Conservation (phyloP, 2,329 filamentous ascomycete species). For the Dichotomopilus funicola region DNA sequence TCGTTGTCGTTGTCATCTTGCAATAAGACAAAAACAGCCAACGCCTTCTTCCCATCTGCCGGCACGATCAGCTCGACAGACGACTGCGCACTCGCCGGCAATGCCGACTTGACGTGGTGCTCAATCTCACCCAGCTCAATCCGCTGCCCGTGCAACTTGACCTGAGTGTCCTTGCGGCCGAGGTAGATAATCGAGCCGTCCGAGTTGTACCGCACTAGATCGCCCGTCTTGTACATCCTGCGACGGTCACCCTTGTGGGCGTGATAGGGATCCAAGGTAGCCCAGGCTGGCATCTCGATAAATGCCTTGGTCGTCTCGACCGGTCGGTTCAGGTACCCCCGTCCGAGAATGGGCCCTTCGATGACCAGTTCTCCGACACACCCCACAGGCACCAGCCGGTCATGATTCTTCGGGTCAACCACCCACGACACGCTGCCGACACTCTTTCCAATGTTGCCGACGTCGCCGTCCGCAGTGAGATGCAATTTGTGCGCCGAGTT, state of each 20-base stretch:
- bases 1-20: too few relatives aligned
- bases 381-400: slow-evolving; percentile 28
- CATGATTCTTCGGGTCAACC: slow-evolving; percentile 26
- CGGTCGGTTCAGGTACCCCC: slow-evolving; percentile 43
- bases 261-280: slow-evolving; percentile 47
- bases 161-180: slow-evolving; percentile 47
- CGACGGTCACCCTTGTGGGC: slow-evolving; percentile 35
- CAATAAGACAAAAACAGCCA: slow-evolving; percentile 14
- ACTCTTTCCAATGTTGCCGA: slow-evolving; percentile 37
- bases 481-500: slow-evolving; percentile 11
- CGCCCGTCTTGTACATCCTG: slow-evolving; percentile 38
- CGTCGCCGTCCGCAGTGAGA: not conserved
- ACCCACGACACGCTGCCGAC: slow-evolving; percentile 25
- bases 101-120: slow-evolving; percentile 30
- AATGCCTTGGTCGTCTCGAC: slow-evolving; percentile 41
- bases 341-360: slow-evolving; percentile 39
- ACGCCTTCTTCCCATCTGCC: slow-evolving; percentile 10
- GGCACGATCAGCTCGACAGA: slow-evolving; percentile 45
- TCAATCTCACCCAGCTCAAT: slow-evolving; percentile 37
- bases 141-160: slow-evolving; percentile 50
- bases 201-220: slow-evolving; percentile 33
- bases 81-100: slow-evolving; percentile 36
- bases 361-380: slow-evolving; percentile 33
- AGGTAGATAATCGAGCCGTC: slow-evolving; percentile 34
- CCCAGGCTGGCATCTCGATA: slow-evolving; percentile 36